Conservation (phyloP, 768 basidiomycete species). For the Naganishia antarctica region DNA sequence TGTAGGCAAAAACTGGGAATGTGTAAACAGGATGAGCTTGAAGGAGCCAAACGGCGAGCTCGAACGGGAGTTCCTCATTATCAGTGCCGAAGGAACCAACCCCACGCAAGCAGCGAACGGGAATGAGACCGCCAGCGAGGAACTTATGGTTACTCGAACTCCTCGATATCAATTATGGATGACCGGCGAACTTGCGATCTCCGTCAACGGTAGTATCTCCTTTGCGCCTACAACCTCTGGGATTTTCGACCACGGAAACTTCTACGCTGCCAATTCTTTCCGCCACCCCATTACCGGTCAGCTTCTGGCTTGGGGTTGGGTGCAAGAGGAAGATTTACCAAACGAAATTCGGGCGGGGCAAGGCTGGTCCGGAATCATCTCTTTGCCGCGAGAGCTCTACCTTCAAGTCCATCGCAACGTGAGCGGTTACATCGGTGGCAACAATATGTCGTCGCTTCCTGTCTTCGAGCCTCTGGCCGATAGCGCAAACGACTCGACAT, state of each 20-base stretch:
- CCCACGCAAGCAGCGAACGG: background rate
- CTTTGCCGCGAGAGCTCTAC: conserved; percentile 26
- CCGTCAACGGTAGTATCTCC: background rate
- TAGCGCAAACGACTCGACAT: background rate
- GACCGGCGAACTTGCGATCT: conserved; percentile 12
- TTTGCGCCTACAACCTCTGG: conserved; percentile 9
- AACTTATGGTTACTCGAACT: conserved; percentile 5
- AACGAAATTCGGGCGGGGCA: conserved; percentile 17
- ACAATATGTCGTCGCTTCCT: background rate
- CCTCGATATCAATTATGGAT: conserved; percentile 25
- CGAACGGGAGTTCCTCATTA: conserved; percentile 11
- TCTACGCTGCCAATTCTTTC: conserved; percentile 27
- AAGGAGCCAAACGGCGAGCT: background rate
- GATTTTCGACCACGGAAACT: conserved; percentile 24
- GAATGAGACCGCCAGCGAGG: background rate
- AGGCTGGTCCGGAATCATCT: conserved; percentile 30
- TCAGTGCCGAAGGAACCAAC: conserved; percentile 4
- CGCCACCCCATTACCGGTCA: conserved; percentile 1
- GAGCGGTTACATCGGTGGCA: conserved; percentile 6
- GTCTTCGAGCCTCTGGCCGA: background rate
- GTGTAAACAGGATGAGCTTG: conserved; percentile 24
- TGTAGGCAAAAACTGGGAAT: conserved; percentile 28
- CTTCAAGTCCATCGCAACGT: conserved; percentile 17
- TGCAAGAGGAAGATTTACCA: conserved; percentile 28
- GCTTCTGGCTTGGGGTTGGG: conserved; percentile 27